Evolutionary conservation across 2,329 filamentous ascomycete genomes (phyloP).

Genomic region (Coccinonectria pachysandricola): DNA sequence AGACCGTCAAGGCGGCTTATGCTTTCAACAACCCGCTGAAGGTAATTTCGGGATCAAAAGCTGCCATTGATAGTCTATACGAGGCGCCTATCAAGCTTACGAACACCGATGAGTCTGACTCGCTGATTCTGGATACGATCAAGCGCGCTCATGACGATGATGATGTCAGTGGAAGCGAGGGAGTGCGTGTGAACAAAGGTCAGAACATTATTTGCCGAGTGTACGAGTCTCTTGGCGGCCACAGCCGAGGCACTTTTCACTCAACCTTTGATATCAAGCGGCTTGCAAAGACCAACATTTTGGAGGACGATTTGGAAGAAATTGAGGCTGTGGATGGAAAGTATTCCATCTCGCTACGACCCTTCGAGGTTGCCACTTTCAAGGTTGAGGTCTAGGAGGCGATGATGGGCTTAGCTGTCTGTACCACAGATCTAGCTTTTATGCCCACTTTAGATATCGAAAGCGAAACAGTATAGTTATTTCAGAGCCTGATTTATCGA

Average conservation of each 20-base stretch:
- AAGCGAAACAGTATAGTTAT: no score
- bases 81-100: slow-evolving; percentile 52
- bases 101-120: slow-evolving; percentile 41
- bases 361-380: slow-evolving; percentile 81
- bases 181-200: slow-evolving; percentile 56
- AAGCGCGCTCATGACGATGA: slow-evolving; percentile 89
- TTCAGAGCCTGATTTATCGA: no score
- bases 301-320: slow-evolving; percentile 77
- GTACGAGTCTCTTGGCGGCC: slow-evolving; percentile 83
- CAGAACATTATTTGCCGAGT: slow-evolving; percentile 74
- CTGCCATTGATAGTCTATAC: slow-evolving; percentile 17
- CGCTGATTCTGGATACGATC: slow-evolving; percentile 75
- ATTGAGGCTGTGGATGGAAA: slow-evolving; percentile 38
- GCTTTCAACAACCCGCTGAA: slow-evolving; percentile 80
- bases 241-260: slow-evolving; percentile 58
- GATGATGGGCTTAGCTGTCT: no score
- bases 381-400: slow-evolving; percentile 44
- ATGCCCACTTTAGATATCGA: no score
- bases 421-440: no score
- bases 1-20: slow-evolving; percentile 72
- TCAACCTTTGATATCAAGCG: slow-evolving; percentile 62
- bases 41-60: slow-evolving; percentile 20
- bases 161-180: slow-evolving; percentile 53
- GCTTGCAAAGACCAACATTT: slow-evolving; percentile 72
- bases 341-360: slow-evolving; percentile 56